These are phyloP conservation scores for Populus ilicifolia DNA, from an alignment of 345 rosid genomes.

Conservation along the genomic window DNA sequence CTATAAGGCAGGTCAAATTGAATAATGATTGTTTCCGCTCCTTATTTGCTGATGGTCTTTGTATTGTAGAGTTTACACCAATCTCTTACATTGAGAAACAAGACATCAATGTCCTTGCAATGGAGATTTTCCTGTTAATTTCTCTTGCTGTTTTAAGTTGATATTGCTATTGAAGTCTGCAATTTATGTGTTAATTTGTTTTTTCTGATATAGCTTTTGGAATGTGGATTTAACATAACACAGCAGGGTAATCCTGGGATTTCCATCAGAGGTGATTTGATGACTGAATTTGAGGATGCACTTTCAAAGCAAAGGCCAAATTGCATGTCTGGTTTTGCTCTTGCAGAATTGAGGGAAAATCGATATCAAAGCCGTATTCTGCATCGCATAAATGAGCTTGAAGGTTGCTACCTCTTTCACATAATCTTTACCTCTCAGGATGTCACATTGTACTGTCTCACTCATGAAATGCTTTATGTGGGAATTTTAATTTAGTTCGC, in stretches of 20 bases:
- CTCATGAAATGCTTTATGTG: neutral
- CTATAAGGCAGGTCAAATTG: too few relatives aligned
- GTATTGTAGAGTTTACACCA: neutral
- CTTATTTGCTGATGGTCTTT: neutral
- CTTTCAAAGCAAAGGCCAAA: conserved; percentile 55
- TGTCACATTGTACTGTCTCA: neutral
- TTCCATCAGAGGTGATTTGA: conserved; percentile 51
- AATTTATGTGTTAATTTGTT: neutral
- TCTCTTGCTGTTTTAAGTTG: conserved; percentile 1
- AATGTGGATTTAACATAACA: conserved; percentile 13
- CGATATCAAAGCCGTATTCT: conserved; percentile 53
- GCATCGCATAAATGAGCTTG: conserved; percentile 75
- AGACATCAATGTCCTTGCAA: neutral
- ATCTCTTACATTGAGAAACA: neutral
- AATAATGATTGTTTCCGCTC: neutral
- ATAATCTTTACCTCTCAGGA: conserved; percentile 3
- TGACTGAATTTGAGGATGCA: conserved; percentile 82
- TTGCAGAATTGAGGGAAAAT: conserved; percentile 48
- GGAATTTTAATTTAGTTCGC: neutral
- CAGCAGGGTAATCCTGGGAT: conserved; percentile 41
- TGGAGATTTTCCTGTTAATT: neutral
- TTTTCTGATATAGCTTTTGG: conserved; percentile 2
- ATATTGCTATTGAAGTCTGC: neutral
- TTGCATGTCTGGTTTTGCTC: conserved; percentile 50
- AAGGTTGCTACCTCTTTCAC: conserved; percentile 50